Conservation (phyloP, 805 yeast species). For the Ogataea zsoltii region DNA sequence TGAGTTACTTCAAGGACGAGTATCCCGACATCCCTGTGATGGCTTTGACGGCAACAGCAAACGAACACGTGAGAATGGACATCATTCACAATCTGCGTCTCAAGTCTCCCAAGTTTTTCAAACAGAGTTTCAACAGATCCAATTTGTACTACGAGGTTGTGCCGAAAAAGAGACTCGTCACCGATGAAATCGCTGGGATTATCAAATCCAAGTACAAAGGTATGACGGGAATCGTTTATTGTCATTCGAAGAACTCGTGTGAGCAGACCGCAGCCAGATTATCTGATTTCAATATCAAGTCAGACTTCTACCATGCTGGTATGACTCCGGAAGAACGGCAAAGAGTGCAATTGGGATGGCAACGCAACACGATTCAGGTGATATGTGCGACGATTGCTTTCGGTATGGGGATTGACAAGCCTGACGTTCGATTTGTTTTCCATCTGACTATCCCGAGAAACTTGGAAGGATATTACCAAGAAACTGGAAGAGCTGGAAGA, state of each 20-base stretch:
- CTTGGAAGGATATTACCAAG: conserved; percentile 95
- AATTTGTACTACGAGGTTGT: conserved; percentile 79
- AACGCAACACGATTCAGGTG: conserved; percentile 63
- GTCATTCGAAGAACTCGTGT: conserved; percentile 87
- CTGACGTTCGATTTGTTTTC: conserved; percentile 89
- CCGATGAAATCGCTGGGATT: conserved; percentile 60
- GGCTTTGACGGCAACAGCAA: conserved; percentile 98
- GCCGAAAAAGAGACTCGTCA: conserved; percentile 57
- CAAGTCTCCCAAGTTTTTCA: conserved; percentile 60
- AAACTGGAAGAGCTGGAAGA: conserved; percentile 97
- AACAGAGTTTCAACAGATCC: conserved; percentile 90
- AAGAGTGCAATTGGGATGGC: conserved; percentile 81
- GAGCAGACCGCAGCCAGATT: conserved; percentile 74
- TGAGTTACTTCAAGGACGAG: conserved; percentile 67
- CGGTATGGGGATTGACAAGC: conserved; percentile 99
- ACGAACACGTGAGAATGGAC: conserved; percentile 83
- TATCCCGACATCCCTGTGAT: conserved; percentile 85
- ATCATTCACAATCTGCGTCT: conserved; percentile 76
- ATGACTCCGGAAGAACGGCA: conserved; percentile 76
- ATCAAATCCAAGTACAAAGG: conserved; percentile 51
- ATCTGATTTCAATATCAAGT: conserved; percentile 57
- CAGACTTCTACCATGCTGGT: conserved; percentile 93
- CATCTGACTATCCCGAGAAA: conserved; percentile 88
- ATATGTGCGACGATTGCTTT: conserved; percentile 98
- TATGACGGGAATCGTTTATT: conserved; percentile 86